phyloP scores from a whole-genome alignment of 495 filamentous ascomycete species.

The Astrothelium macrocarpum region DNA sequence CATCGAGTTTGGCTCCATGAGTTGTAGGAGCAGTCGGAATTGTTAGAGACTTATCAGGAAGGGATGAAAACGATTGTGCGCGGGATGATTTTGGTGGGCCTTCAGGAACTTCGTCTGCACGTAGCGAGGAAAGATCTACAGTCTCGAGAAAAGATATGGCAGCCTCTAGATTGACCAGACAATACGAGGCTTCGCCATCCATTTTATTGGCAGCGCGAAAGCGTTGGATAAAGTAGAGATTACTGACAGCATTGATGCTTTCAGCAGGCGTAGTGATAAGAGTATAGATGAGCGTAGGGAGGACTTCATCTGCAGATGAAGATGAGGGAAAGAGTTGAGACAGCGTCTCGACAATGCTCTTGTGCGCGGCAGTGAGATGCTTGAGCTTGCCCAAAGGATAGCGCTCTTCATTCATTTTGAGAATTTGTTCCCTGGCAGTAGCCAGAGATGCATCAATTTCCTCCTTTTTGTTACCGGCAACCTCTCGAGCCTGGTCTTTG shows the following conservation, averaged over 20 bases:
- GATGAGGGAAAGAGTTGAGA: conserved; percentile 67
- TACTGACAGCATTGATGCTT: conserved; percentile 82
- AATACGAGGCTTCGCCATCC: conserved; percentile 90
- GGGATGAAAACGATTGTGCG: conserved; percentile 40
- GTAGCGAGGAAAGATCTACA: conserved; percentile 83
- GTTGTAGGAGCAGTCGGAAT: conserved; percentile 2
- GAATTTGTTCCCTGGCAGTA: conserved; percentile 60
- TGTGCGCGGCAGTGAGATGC: conserved; percentile 78
- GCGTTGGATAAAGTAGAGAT: conserved; percentile 84
- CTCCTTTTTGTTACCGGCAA: conserved; percentile 50
- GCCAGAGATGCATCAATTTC: conserved; percentile 65
- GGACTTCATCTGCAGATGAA: conserved; percentile 91
- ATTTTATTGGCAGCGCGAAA: conserved; percentile 82
- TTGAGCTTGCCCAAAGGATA: conserved; percentile 88
- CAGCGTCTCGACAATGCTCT: conserved; percentile 85
- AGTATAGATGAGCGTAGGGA: conserved; percentile 91
- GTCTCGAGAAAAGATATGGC: conserved; percentile 95
- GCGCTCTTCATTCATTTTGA: conserved; percentile 75
- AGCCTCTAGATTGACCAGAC: conserved; percentile 90
- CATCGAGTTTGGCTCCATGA: conserved; percentile 3
- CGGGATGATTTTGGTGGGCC: conserved; percentile 51
- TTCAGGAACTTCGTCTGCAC: conserved; percentile 63
- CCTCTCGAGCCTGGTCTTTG: conserved; percentile 36
- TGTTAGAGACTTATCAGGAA: conserved; percentile 7
- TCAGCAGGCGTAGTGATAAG: conserved; percentile 84